These are phyloP conservation scores for Pseudopithomyces chartarum DNA, from an alignment of 2,329 filamentous ascomycete species.

Conservation along the genomic window DNA sequence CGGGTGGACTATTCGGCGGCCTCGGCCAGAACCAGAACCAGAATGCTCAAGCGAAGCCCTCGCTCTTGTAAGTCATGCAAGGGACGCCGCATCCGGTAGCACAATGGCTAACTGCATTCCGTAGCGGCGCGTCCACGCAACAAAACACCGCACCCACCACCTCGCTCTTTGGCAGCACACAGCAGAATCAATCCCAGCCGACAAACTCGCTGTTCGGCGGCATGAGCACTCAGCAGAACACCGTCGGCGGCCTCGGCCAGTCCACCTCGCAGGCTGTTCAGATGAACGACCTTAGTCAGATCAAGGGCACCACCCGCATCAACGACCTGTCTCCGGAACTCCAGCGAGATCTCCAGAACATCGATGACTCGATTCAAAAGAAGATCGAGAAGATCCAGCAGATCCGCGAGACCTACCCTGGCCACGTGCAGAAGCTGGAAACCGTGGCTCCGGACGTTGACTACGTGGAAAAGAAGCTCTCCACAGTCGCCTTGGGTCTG, in stretches of 20 bases:
- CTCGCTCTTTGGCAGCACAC: slow-evolving; percentile 38
- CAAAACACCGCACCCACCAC: slow-evolving; percentile 31
- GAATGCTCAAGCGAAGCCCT: slow-evolving; percentile 31
- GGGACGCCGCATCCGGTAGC: slow-evolving; percentile 9
- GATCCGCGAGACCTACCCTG: slow-evolving; percentile 68
- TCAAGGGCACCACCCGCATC: slow-evolving; percentile 88
- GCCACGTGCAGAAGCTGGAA: slow-evolving; percentile 66
- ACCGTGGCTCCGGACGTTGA: slow-evolving; percentile 69
- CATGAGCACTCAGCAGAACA: slow-evolving; percentile 18
- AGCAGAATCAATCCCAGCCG: slow-evolving; percentile 35
- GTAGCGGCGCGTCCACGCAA: slow-evolving; percentile 38
- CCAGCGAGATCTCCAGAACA: slow-evolving; percentile 74
- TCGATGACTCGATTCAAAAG: slow-evolving; percentile 79
- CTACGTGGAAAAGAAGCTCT: slow-evolving; percentile 64
- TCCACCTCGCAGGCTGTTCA: slow-evolving; percentile 37
- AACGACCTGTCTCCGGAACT: slow-evolving; percentile 84
- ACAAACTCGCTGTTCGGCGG: slow-evolving; percentile 27
- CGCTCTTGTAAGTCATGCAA: slow-evolving; percentile 43
- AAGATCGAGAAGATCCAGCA: slow-evolving; percentile 79
- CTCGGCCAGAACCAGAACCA: slow-evolving; percentile 21
- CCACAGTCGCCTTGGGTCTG: slow-evolving; percentile 66
- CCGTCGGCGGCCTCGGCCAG: slow-evolving; percentile 29
- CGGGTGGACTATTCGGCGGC: slow-evolving; percentile 40
- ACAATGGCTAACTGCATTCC: slow-evolving; percentile 34
- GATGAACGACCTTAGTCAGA: slow-evolving; percentile 57